phyloP scores from a whole-genome alignment of 2,329 filamentous ascomycete species.

The Gliomastix tumulicola region DNA sequence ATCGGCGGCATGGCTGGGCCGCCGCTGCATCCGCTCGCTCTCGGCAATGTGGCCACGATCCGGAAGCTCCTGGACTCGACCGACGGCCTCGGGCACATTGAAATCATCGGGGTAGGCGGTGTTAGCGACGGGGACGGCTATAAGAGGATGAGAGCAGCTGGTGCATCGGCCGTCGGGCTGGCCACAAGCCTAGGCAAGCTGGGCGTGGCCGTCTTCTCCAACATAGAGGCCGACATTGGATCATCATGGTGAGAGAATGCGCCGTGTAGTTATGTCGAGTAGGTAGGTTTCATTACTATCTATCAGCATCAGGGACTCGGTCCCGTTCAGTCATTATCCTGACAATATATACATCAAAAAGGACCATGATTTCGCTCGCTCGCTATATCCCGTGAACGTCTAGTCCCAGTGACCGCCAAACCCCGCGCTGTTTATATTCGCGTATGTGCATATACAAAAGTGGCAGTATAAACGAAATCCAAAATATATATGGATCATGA shows the following conservation, averaged over 20 bases:
- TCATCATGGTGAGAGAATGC: slow-evolving; percentile 12
- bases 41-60: slow-evolving; percentile 72
- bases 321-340: too few relatives aligned
- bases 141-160: slow-evolving; percentile 57
- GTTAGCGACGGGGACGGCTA: slow-evolving; percentile 59
- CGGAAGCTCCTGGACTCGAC: slow-evolving; percentile 47
- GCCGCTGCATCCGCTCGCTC: slow-evolving; percentile 63
- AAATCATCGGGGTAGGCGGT: slow-evolving; percentile 66
- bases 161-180: slow-evolving; percentile 60
- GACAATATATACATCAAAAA: too few relatives aligned
- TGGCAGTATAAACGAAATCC: too few relatives aligned
- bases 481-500: too few relatives aligned
- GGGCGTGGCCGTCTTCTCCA: slow-evolving; percentile 55
- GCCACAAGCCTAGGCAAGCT: slow-evolving; percentile 62
- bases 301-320: too few relatives aligned
- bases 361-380: too few relatives aligned
- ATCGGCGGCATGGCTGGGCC: slow-evolving; percentile 68
- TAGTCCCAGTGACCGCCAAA: too few relatives aligned
- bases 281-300: too few relatives aligned
- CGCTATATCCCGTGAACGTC: background rate
- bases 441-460: too few relatives aligned
- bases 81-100: slow-evolving; percentile 42
- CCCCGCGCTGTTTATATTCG: too few relatives aligned
- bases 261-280: too few relatives aligned
- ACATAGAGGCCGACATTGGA: slow-evolving; percentile 33